phyloP scores from a whole-genome alignment of 2,329 filamentous ascomycete genomes.

The Calonectria montana region DNA sequence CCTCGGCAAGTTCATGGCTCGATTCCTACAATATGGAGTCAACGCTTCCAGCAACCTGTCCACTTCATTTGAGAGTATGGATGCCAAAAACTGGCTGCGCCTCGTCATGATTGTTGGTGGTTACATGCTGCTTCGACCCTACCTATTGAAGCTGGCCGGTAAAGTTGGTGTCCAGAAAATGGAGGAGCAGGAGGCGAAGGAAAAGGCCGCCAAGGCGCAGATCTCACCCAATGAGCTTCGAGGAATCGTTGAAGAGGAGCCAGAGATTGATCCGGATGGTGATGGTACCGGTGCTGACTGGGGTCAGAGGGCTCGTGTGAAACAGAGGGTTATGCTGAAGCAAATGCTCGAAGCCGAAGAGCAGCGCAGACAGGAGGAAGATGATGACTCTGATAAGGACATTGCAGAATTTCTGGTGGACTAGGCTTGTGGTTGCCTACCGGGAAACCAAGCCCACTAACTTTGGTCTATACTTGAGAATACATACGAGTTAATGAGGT shows the following conservation, averaged over 20 bases:
- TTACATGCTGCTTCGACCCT: conserved; percentile 80
- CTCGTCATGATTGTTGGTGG: conserved; percentile 77
- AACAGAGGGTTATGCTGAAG: conserved; percentile 75
- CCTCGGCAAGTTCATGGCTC: conserved; percentile 47
- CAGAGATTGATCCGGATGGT: conserved; percentile 59
- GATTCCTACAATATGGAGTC: conserved; percentile 49
- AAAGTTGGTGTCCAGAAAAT: conserved; percentile 73
- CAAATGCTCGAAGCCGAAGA: conserved; percentile 73
- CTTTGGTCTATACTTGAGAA: background rate
- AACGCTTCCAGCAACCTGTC: conserved; percentile 61
- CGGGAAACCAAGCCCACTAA: background rate
- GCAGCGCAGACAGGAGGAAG: conserved; percentile 66
- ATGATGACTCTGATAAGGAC: conserved; percentile 79
- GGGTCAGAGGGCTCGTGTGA: conserved; percentile 77
- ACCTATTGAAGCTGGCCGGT: conserved; percentile 75
- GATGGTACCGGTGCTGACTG: conserved; percentile 66
- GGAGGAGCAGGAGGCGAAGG: conserved; percentile 65
- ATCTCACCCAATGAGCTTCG: conserved; percentile 75
- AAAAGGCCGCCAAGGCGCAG: conserved; percentile 67
- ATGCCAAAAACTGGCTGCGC: conserved; percentile 70
- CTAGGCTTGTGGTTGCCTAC: conserved; percentile 39
- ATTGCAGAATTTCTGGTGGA: conserved; percentile 77
- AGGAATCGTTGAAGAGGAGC: conserved; percentile 65
- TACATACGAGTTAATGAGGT: conserved; percentile 19
- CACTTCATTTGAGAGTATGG: conserved; percentile 62